phyloP scores from a whole-genome alignment of 1,139 yeast species.

The Kazachstania sp. region DNA sequence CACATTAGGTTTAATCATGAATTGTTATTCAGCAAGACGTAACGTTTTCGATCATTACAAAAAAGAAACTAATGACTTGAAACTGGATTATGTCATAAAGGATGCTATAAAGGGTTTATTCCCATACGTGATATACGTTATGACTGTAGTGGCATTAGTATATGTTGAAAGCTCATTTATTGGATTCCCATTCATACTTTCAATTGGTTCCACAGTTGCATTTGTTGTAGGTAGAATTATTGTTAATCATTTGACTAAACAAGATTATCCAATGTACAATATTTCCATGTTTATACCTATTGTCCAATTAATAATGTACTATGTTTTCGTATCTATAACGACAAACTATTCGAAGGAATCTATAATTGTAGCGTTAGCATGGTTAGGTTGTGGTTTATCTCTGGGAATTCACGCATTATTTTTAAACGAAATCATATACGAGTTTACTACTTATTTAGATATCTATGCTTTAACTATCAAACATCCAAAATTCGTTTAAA shows the following conservation, averaged over 20 bases:
- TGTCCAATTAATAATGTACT: constrained; percentile 42
- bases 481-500: constrained; percentile 44
- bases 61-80: constrained; percentile 25
- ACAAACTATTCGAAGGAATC: constrained; percentile 36
- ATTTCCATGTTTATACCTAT: constrained; percentile 64
- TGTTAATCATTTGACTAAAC: constrained; percentile 75
- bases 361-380: constrained; percentile 44
- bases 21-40: constrained; percentile 59
- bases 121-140: constrained; percentile 65
- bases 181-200: constrained; percentile 54
- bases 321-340: constrained; percentile 31
- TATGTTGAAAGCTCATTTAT: constrained; percentile 41
- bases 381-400: constrained; percentile 68
- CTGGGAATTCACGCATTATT: constrained; percentile 72
- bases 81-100: constrained; percentile 13
- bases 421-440: constrained; percentile 70
- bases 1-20: constrained; percentile 50
- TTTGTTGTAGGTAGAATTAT: constrained; percentile 87
- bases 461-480: constrained; percentile 79
- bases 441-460: constrained; percentile 73
- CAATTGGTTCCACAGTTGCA: constrained; percentile 71
- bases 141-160: constrained; percentile 42
- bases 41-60: constrained; percentile 55
- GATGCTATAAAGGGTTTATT: constrained; percentile 52
- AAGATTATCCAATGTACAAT: constrained; percentile 62